Conservation (phyloP, 371 early-diverging fungal genomes). For the Circinella minor region DNA sequence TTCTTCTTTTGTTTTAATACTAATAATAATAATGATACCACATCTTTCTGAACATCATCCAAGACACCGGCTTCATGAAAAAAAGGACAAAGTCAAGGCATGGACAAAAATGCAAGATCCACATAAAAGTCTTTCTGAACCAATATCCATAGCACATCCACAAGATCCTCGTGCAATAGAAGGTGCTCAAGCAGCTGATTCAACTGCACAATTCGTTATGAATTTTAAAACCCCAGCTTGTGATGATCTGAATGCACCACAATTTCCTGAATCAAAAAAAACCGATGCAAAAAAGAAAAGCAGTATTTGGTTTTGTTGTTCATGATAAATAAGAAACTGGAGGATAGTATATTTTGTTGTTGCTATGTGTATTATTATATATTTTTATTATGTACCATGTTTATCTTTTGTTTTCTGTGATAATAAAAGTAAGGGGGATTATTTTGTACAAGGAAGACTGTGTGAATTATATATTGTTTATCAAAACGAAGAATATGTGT, state of each 20-base stretch:
- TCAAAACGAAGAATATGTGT: background rate
- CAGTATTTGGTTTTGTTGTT: background rate
- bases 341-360: no score
- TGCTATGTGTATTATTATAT: no score
- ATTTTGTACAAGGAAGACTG: background rate
- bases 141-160: conserved; percentile 1
- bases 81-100: conserved; percentile 4
- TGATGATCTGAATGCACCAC: conserved; percentile 1
- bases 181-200: conserved; percentile 19
- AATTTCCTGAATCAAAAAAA: background rate
- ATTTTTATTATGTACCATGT: no score
- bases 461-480: background rate
- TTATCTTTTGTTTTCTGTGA: no score
- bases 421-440: background rate
- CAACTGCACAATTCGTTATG: conserved; percentile 16
- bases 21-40: background rate
- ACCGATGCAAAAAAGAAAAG: background rate
- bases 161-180: conserved; percentile 15
- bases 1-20: background rate
- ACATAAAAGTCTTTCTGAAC: background rate
- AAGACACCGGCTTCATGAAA: background rate
- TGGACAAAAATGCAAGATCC: background rate
- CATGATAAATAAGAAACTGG: background rate
- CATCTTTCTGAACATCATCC: background rate
- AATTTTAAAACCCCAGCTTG: conserved; percentile 9